Base-by-base conservation (phyloP, 108 stramenopile species). In the Epipyxis sp. region DNA sequence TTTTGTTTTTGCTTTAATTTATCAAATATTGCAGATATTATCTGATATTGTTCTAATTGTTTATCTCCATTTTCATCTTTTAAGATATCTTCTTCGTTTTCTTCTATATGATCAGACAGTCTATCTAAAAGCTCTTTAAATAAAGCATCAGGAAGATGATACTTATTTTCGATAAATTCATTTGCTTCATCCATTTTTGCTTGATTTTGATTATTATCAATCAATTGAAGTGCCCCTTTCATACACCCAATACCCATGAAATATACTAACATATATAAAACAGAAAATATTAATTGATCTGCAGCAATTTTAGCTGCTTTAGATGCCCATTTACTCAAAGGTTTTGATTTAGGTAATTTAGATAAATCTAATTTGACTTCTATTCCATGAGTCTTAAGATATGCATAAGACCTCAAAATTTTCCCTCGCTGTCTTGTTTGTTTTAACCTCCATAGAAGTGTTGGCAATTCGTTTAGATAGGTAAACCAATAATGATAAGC, bases 401-500 rank as follows among this genome's bases (percentile, higher is more conserved):
- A 74, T 37, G 44, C 50, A 57, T 54, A 74, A 32, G 71, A 13
- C 3, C 46, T 16, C 25, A 74, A 37, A 54, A 74, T 74, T 42
- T 74, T 74, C 6, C 61, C 61, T 6, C 61, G 61, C 25, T 65
- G 61, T 6, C 35, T 16, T 6, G 13, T 35, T 37, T 65, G 61
- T 37, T 65, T 65, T 32, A 65, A 6, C 25, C 61, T 29, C 61
- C 61, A 65, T 37, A 65, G 25, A 16, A 65, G 6, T 6, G 27
- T 10, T 6, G 71, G 71, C 20, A 74, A 32, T 37, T 74, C 50
- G 50, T 74, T 57, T 10, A 74, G 46, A 42, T 46, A 46, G 50
- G 40, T 74, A 37, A 54, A 74, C 71, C 71, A 74, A 37, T 57
- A 74, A 37, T 74, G 71, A 37, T 54, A 74, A 29, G 42, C 71